A percentile compares a stretch with the other conserved stretches of the same genome.
These are phyloP conservation scores for Gyromitra esculenta DNA, from an alignment of 2,329 filamentous ascomycete genomes.

Conservation along the genomic window DNA sequence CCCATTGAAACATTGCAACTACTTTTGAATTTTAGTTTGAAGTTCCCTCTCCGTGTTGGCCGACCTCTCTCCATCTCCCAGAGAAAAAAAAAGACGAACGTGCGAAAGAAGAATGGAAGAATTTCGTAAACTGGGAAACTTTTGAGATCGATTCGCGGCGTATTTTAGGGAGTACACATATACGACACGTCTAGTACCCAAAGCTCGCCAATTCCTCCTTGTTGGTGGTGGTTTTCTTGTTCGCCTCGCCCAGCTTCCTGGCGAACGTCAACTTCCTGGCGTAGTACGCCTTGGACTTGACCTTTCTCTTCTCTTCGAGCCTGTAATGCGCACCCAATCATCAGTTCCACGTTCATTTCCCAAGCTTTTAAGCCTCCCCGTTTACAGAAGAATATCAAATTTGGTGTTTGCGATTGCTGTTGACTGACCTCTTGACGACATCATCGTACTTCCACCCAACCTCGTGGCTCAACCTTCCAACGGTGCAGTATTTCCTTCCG, in stretches of 20 bases:
- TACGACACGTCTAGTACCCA: constrained; percentile 57
- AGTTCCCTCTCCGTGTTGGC: constrained; percentile 19
- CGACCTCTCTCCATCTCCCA: constrained; percentile 16
- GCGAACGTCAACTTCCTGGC: constrained; percentile 98
- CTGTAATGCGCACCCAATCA: constrained; percentile 64
- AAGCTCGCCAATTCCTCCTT: constrained; percentile 57
- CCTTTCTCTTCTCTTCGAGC: constrained; percentile 99
- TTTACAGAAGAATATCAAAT: not conserved
- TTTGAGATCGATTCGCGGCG: constrained; percentile 50
- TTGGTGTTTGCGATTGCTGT: not conserved
- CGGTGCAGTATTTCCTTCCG: constrained; percentile 99
- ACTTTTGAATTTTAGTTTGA: constrained; percentile 39
- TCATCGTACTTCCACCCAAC: constrained; percentile 99
- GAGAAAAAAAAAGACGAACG: constrained; percentile 43
- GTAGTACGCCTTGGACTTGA: constrained; percentile 99
- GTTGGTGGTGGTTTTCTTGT: constrained; percentile 56
- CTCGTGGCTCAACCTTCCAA: constrained; percentile 96
- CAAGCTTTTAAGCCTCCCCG: not conserved
- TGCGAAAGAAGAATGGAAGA: constrained; percentile 44
- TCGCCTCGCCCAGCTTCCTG: constrained; percentile 75
- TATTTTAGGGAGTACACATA: constrained; percentile 49
- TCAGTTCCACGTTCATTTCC: constrained; percentile 23
- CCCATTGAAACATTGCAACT: constrained; percentile 39
- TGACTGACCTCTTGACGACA: constrained; percentile 91
- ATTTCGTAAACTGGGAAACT: constrained; percentile 50